Evolutionary conservation across 345 rosid genomes (phyloP).

Genomic region (Capsella bursapastoris): DNA sequence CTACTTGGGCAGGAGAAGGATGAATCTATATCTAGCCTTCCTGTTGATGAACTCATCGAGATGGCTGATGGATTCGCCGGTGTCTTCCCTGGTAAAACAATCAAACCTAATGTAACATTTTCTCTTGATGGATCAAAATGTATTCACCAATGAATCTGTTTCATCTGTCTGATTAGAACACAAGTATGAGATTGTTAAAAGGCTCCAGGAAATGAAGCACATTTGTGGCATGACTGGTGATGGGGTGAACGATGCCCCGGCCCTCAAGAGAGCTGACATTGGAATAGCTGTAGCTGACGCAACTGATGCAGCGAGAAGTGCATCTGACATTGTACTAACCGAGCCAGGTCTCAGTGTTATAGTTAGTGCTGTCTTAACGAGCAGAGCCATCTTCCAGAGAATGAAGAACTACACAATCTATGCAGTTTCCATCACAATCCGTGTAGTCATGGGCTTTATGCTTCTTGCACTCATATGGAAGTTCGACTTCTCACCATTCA

Average conservation of each 20-base stretch:
- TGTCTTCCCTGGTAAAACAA: slow-evolving; percentile 77
- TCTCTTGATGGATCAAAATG: background rate
- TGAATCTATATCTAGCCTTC: slow-evolving; percentile 54
- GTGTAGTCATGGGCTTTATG: slow-evolving; percentile 84
- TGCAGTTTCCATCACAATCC: slow-evolving; percentile 92
- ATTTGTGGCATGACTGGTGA: slow-evolving; percentile 99
- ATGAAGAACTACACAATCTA: slow-evolving; percentile 99
- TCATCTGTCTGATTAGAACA: slow-evolving; percentile 57
- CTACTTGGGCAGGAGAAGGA: slow-evolving; percentile 75
- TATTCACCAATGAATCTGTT: background rate
- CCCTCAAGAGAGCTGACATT: slow-evolving; percentile 90
- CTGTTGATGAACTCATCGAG: slow-evolving; percentile 88
- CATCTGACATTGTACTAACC: slow-evolving; percentile 89
- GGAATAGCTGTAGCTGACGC: slow-evolving; percentile 99
- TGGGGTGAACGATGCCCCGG: slow-evolving; percentile 98
- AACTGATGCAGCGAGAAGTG: slow-evolving; percentile 92
- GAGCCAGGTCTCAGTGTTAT: slow-evolving; percentile 97
- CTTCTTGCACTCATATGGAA: slow-evolving; percentile 93
- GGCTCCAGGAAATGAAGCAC: slow-evolving; percentile 83
- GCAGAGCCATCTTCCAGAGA: slow-evolving; percentile 94
- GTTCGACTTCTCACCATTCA: slow-evolving; percentile 94
- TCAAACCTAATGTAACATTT: background rate
- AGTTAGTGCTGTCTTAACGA: slow-evolving; percentile 90
- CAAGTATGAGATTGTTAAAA: slow-evolving; percentile 92
- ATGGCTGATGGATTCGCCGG: slow-evolving; percentile 98